These are phyloP conservation scores for Cryphonectria radicalis DNA, from an alignment of 2,329 filamentous ascomycete species.

Conservation along the genomic window DNA sequence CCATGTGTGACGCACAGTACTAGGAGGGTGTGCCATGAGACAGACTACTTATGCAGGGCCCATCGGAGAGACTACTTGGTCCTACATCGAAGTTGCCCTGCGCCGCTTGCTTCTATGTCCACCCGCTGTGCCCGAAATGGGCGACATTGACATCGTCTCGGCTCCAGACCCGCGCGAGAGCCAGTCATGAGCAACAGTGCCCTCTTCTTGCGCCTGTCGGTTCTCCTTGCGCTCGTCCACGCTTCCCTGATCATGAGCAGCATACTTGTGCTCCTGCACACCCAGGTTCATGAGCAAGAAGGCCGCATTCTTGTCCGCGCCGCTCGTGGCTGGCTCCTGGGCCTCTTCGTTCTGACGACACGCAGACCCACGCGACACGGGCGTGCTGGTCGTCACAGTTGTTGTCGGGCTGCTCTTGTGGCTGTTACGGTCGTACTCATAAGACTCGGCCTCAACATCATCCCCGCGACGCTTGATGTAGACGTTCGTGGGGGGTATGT, in stretches of 20 bases:
- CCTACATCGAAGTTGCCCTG: constrained; percentile 46
- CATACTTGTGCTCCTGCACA: constrained; percentile 40
- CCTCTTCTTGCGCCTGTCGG: constrained; percentile 20
- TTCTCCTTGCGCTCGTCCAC: constrained; percentile 14
- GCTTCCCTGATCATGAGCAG: background rate
- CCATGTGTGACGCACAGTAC: constrained; percentile 7
- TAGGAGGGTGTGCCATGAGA: constrained; percentile 1
- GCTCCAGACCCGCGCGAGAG: constrained; percentile 20
- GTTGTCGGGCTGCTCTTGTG: constrained; percentile 31
- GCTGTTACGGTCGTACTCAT: constrained; percentile 31
- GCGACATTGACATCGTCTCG: constrained; percentile 32
- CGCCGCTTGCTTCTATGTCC: constrained; percentile 45
- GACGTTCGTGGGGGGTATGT: background rate
- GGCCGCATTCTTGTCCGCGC: constrained; percentile 51
- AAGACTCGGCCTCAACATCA: constrained; percentile 34
- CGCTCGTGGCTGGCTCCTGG: constrained; percentile 31
- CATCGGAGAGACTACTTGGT: background rate
- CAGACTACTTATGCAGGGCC: background rate
- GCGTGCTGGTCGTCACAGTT: constrained; percentile 19
- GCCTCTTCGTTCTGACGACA: constrained; percentile 18
- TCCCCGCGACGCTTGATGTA: constrained; percentile 31
- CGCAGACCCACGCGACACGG: constrained; percentile 16
- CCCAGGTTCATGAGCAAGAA: constrained; percentile 53
- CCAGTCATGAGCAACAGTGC: constrained; percentile 22
- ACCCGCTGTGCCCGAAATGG: constrained; percentile 16